These are phyloP conservation scores for Diaporthe citri DNA, from an alignment of 2,329 filamentous ascomycete genomes.

Conservation along the genomic window DNA sequence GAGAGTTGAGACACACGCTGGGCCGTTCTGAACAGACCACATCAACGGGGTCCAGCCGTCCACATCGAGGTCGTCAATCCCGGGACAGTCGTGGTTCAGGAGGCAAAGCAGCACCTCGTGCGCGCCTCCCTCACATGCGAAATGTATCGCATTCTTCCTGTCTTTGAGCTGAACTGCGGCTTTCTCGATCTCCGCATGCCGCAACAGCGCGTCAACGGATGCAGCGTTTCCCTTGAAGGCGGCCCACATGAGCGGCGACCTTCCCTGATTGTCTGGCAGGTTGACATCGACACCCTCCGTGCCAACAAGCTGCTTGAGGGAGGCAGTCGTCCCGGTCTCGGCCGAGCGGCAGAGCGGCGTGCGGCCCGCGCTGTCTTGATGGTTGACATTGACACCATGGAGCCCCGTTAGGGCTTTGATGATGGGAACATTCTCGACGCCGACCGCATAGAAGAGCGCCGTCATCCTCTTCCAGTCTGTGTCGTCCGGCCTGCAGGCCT, in stretches of 20 bases:
- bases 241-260: neutral
- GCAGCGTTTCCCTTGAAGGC: neutral
- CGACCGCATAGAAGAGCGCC: conserved; percentile 1
- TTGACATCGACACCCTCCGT: neutral
- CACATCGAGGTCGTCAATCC: neutral
- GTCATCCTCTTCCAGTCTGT: conserved; percentile 3
- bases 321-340: neutral
- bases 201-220: neutral
- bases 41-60: conserved; percentile 17
- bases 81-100: neutral
- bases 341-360: neutral
- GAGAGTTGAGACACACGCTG: neutral
- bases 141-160: conserved; percentile 3
- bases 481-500: neutral
- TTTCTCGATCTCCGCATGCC: neutral
- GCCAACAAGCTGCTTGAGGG: conserved; percentile 5
- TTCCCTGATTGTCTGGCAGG: neutral
- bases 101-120: neutral
- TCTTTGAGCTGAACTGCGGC: neutral
- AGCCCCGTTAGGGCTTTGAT: neutral
- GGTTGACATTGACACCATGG: conserved; percentile 10
- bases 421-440: neutral
- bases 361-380: neutral
- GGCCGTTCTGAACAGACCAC: conserved; percentile 11
- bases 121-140: neutral